phyloP scores from a whole-genome alignment of 352 stramenopile species.

The Bremia lactucae region DNA sequence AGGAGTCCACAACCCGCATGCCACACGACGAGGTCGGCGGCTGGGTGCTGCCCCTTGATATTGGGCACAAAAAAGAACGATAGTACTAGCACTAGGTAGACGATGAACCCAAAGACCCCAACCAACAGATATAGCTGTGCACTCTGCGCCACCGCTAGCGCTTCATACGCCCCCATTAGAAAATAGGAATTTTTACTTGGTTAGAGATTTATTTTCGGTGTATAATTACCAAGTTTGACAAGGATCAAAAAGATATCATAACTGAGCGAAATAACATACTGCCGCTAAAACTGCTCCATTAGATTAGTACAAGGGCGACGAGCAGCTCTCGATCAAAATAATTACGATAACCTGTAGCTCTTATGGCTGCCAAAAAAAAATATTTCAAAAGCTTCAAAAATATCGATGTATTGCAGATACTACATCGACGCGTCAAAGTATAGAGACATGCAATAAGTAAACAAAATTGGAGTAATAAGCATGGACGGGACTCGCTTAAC shows the following conservation, averaged over 20 bases:
- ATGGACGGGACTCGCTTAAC: constrained; percentile 10
- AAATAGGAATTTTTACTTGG: neutral
- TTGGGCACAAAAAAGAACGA: constrained; percentile 66
- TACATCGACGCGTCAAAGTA: too few species aligned
- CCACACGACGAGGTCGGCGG: constrained; percentile 68
- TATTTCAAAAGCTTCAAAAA: too few species aligned
- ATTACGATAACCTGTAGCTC: too few species aligned
- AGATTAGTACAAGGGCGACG: too few species aligned
- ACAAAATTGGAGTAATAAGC: neutral
- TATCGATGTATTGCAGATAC: too few species aligned
- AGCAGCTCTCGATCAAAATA: too few species aligned
- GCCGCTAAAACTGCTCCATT: too few species aligned
- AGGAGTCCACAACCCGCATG: constrained; percentile 61
- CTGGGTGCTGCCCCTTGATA: constrained; percentile 72
- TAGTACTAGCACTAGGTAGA: constrained; percentile 55
- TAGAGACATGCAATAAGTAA: too few species aligned
- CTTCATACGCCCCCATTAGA: constrained; percentile 37
- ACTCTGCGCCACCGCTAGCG: constrained; percentile 37
- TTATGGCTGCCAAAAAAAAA: too few species aligned
- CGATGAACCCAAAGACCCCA: constrained; percentile 38
- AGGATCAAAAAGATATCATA: too few species aligned
- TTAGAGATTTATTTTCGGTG: constrained; percentile 1
- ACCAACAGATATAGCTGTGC: constrained; percentile 48
- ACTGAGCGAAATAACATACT: too few species aligned
- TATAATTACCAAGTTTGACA: too few species aligned